Conservation (phyloP, 768 basidiomycete species). For the Lentinula boryana region DNA sequence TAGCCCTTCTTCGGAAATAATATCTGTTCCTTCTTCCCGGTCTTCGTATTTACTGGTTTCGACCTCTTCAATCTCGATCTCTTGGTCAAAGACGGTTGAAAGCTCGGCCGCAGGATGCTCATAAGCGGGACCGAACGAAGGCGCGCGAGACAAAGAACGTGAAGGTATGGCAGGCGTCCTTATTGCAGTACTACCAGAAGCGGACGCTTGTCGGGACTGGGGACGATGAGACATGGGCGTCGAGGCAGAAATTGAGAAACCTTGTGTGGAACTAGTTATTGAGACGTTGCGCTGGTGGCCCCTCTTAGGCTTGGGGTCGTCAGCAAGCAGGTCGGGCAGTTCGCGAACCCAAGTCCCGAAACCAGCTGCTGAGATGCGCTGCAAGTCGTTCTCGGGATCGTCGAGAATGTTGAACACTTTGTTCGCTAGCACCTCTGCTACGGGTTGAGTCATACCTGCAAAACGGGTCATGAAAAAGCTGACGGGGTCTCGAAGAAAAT, state of each 20-base stretch:
- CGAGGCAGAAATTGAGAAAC: constrained; percentile 56
- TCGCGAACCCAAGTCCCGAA: constrained; percentile 85
- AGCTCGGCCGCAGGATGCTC: constrained; percentile 30
- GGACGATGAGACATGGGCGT: constrained; percentile 68
- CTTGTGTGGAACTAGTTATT: constrained; percentile 50
- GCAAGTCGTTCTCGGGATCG: constrained; percentile 55
- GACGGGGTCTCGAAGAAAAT: constrained; percentile 73
- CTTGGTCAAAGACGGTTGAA: constrained; percentile 52
- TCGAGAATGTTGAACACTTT: constrained; percentile 80
- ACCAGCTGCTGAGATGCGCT: constrained; percentile 71
- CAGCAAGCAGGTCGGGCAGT: constrained; percentile 67
- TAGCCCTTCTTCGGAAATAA: constrained; percentile 27
- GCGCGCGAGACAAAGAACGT: constrained; percentile 58
- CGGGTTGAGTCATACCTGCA: constrained; percentile 79
- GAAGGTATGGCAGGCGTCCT: constrained; percentile 48
- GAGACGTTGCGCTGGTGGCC: constrained; percentile 56
- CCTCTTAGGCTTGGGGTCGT: constrained; percentile 21
- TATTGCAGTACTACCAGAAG: constrained; percentile 32
- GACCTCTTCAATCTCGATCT: constrained; percentile 37
- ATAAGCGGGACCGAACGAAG: constrained; percentile 44
- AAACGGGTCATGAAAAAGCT: constrained; percentile 88
- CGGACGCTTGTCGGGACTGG: constrained; percentile 57
- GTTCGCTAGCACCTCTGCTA: constrained; percentile 82
- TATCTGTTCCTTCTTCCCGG: constrained; percentile 29
- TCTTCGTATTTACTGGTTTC: constrained; percentile 18